Evolutionary conservation across 352 stramenopile species (phyloP), one percentile per base, ranked within the genome.

Genomic region (Pythium inflatum): DNA sequence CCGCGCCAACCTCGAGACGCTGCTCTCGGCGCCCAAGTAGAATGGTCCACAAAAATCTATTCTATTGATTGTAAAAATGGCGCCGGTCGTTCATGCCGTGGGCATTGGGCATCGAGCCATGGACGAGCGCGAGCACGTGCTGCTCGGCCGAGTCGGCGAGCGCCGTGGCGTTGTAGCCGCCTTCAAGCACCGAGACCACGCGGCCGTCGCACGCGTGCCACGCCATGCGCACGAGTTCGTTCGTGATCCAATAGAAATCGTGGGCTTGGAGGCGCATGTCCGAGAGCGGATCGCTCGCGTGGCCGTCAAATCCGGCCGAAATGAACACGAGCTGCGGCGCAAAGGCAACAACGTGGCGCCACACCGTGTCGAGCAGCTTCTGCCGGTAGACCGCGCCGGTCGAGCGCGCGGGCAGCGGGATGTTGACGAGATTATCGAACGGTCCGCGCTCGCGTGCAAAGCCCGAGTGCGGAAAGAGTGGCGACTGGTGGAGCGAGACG

Each of bases 1-100:
- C 51, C 97, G 97, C 74, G 79, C 83, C n/a, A 97, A 79, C 62
- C 84, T 98, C 46, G 93, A 98, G 74, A 85, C 80, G 54, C 78
- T 98, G 70, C 71, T 92, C 1, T 75, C 82, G 6, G 77, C 81
- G 41, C 81, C 82, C 20, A 90, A 90, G 77, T 89, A 83, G 57
- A n/a, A 16, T 7, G 2, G 6, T 50, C 3, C 4, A 48, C 51
- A 13, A 25, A 28, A 16, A 2, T 40, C 55, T 62, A 62, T 49
- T 62, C 25, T 53, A 62, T 61, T 48, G n/a, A 31, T 59, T 12
- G 22, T 54, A 45, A 36, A 33, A 66, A 30, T 62, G 34, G 38
- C 14, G 12, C 1, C 48, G 61, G 28, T 55, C 34, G 20, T 51
- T 24, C 27, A 43, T 18, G 24, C 48, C 18, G 22, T 68, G 7